Base-by-base conservation (phyloP, 1,284 basidiomycete species). In the Kwoniella shivajii region DNA sequence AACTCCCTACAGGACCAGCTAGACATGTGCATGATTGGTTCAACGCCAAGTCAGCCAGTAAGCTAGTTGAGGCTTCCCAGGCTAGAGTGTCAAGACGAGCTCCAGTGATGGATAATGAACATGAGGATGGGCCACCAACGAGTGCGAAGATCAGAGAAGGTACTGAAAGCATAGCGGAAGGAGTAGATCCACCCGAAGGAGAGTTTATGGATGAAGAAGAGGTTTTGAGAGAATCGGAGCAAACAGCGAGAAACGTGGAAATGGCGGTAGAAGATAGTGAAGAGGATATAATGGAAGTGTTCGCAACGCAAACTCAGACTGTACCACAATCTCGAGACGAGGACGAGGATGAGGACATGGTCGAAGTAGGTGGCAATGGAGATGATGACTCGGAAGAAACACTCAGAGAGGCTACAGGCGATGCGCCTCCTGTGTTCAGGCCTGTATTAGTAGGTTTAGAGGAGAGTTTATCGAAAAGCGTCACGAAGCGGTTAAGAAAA, bases 1-100 rank as follows among this genome's bases (percentile, higher is more conserved):
- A 71, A 55, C 38, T 71, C 2, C 50, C 66, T 2, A 54, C 57
- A 6, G 74, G 74, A 9, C 61, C 72, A 1, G 70, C 60, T n/a
- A 65, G 69, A 51, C 72, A 74, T 56, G 57, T 75, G 1, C 74
- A 76, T 53, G 73, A 75, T 56, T 77, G 73, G 73, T 75, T 77
- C 64, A 73, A 75, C 39, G 73, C 73, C 50, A 69, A 95, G 63
- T 88, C 92, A 0, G 93, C 95, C 6, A 88, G 95, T 63, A 82
- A 85, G 30, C 90, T 99, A 31, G 92, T 99, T 1, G 69, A 73
- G 55, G 69, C 72, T n/a, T 75, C 73, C 3, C 74, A 76, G 52
- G 64, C 57, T 10, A 61, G 74, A 33, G 68, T 76, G 2, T 72
- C 72, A 2, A 50, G 54, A 14, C 57, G 50, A 47, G 56, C 63